Conservation (phyloP, 2,329 filamentous ascomycete genomes). For the Trichoderma cornu-damae region DNA sequence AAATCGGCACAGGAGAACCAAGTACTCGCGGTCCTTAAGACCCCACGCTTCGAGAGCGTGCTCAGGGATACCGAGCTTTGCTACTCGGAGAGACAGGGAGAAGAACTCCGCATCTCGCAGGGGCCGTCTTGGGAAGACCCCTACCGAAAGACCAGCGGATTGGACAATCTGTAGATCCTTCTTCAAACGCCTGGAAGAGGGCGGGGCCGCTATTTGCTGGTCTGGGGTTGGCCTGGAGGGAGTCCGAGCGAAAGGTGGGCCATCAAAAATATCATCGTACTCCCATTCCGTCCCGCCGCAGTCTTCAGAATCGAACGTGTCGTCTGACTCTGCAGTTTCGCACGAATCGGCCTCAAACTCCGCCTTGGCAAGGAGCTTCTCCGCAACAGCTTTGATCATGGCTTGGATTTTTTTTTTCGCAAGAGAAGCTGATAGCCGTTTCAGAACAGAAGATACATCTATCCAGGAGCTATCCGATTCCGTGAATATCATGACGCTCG, state of each 20-base stretch:
- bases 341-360: not conserved
- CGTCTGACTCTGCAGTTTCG: not conserved
- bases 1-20: slow-evolving; percentile 68
- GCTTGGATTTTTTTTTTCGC: slow-evolving; percentile 20
- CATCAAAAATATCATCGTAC: not conserved
- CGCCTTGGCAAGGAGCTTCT: not conserved
- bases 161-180: slow-evolving; percentile 49
- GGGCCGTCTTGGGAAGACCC: slow-evolving; percentile 49
- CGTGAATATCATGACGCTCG: slow-evolving; percentile 42
- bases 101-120: slow-evolving; percentile 43
- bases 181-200: not conserved
- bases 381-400: slow-evolving; percentile 10
- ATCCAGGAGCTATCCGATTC: slow-evolving; percentile 33
- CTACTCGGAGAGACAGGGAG: slow-evolving; percentile 63
- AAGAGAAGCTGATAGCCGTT: slow-evolving; percentile 32
- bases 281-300: not conserved
- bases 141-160: slow-evolving; percentile 64
- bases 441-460: slow-evolving; percentile 42
- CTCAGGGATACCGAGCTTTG: slow-evolving; percentile 66
- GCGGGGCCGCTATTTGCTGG: not conserved
- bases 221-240: not conserved
- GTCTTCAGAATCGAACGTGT: not conserved
- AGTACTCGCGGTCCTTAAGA: slow-evolving; percentile 59
- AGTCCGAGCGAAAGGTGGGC: not conserved
- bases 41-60: slow-evolving; percentile 76